Evolutionary conservation across 2,329 filamentous ascomycete genomes (phyloP).

Genomic region (Cytospora chrysosperma): DNA sequence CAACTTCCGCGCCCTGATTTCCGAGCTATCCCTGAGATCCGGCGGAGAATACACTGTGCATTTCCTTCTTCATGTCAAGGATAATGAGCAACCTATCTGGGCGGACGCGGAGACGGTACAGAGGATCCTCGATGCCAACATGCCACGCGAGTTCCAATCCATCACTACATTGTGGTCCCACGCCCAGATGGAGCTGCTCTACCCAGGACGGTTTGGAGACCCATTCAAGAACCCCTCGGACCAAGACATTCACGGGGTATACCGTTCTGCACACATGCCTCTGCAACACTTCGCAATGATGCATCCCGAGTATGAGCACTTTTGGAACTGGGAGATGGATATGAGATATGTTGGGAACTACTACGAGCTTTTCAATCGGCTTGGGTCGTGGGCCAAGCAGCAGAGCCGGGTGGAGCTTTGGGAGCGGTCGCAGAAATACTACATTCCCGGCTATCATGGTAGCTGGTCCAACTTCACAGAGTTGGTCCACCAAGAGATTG

Average conservation of each 20-base stretch:
- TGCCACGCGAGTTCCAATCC: conserved; percentile 74
- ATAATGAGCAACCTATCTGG: conserved; percentile 78
- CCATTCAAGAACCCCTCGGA: conserved; percentile 59
- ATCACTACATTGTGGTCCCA: conserved; percentile 85
- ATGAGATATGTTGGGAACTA: conserved; percentile 64
- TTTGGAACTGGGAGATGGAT: conserved; percentile 73
- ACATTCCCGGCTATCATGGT: conserved; percentile 69
- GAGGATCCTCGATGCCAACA: conserved; percentile 63
- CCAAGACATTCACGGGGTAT: conserved; percentile 65
- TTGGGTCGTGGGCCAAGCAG: conserved; percentile 63
- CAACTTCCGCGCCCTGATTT: conserved; percentile 78
- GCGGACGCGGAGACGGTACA: conserved; percentile 73
- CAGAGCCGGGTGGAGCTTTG: conserved; percentile 73
- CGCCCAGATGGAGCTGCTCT: conserved; percentile 77
- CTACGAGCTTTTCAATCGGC: conserved; percentile 71
- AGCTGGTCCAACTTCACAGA: conserved; percentile 70
- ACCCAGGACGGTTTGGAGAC: conserved; percentile 68
- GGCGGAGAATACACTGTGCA: conserved; percentile 82
- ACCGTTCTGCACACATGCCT: conserved; percentile 63
- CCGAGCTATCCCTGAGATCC: conserved; percentile 73
- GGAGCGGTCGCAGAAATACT: conserved; percentile 76
- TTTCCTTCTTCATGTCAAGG: conserved; percentile 82
- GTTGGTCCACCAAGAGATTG: conserved; percentile 62
- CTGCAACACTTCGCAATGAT: conserved; percentile 63
- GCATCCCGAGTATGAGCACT: conserved; percentile 64